phyloP scores from a whole-genome alignment of 163 green algal species.

The Scenedesmus sp. region DNA sequence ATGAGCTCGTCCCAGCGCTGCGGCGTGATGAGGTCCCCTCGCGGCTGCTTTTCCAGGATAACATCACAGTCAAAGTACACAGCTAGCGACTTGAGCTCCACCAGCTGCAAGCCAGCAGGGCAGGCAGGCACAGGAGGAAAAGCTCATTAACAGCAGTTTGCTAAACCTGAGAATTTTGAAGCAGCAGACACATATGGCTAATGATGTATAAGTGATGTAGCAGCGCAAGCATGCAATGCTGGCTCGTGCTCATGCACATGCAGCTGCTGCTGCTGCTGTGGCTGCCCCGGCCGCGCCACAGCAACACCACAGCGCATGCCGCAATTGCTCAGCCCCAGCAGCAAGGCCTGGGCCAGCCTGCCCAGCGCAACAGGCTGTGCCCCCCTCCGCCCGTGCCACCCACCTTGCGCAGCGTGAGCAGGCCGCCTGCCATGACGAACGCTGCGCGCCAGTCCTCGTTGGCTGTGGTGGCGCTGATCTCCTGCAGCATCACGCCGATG shows the following conservation, averaged over 20 bases:
- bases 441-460: constrained; percentile 78
- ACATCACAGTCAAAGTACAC: constrained; percentile 90
- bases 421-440: constrained; percentile 83
- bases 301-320: background rate
- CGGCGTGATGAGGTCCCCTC: constrained; percentile 70
- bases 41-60: constrained; percentile 43
- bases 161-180: background rate
- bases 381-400: background rate
- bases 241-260: background rate
- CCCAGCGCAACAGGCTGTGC: background rate
- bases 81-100: constrained; percentile 78
- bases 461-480: constrained; percentile 83
- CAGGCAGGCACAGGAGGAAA: background rate
- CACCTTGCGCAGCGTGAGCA: constrained; percentile 86
- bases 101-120: constrained; percentile 65
- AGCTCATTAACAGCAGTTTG: background rate
- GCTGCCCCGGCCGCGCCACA: background rate
- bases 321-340: background rate
- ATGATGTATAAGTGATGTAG: background rate
- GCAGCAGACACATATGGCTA: background rate
- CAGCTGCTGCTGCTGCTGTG: background rate
- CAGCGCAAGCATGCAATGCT: too few relatives aligned
- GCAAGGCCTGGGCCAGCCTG: background rate
- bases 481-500: constrained; percentile 82
- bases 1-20: constrained; percentile 86